These are phyloP conservation scores for Penicillium cosmopolitanum DNA, from an alignment of 495 filamentous ascomycete genomes.

Conservation along the genomic window DNA sequence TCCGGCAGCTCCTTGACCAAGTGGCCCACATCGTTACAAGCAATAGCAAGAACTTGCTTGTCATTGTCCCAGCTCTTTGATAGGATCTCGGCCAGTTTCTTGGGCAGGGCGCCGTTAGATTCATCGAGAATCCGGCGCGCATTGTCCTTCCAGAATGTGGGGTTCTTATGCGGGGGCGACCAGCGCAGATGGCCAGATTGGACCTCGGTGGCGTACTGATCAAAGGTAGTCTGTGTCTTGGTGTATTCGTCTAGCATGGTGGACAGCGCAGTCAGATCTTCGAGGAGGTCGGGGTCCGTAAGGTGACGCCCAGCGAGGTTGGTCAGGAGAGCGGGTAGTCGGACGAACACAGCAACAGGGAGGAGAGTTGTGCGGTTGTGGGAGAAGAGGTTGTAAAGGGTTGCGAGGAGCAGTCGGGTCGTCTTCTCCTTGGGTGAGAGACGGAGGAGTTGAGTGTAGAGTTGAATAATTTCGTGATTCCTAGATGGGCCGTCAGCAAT, in stretches of 20 bases:
- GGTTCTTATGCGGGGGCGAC: conserved; percentile 92
- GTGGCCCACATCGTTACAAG: conserved; percentile 89
- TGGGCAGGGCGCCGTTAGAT: conserved; percentile 75
- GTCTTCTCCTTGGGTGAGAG: conserved; percentile 98
- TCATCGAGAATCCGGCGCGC: conserved; percentile 90
- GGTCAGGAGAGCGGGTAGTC: conserved; percentile 77
- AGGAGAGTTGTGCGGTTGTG: conserved; percentile 77
- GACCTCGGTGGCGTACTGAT: conserved; percentile 91
- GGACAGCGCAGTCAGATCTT: conserved; percentile 76
- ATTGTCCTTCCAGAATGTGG: conserved; percentile 92
- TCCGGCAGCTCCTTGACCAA: conserved; percentile 92
- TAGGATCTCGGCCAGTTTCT: conserved; percentile 86
- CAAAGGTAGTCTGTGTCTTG: conserved; percentile 94
- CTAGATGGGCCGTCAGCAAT: conserved; percentile 44
- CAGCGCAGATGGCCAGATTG: conserved; percentile 88
- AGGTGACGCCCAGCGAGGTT: conserved; percentile 83
- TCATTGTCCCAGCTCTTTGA: conserved; percentile 85
- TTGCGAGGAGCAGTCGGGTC: conserved; percentile 86
- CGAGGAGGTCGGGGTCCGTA: conserved; percentile 84
- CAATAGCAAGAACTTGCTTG: conserved; percentile 94
- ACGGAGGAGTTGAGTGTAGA: conserved; percentile 87
- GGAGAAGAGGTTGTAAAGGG: conserved; percentile 80
- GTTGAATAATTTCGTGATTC: conserved; percentile 87
- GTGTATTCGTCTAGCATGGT: conserved; percentile 91
- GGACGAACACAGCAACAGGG: conserved; percentile 77